Base-by-base conservation (phyloP, 306 rosid genomes). In the Vigna radiata region DNA sequence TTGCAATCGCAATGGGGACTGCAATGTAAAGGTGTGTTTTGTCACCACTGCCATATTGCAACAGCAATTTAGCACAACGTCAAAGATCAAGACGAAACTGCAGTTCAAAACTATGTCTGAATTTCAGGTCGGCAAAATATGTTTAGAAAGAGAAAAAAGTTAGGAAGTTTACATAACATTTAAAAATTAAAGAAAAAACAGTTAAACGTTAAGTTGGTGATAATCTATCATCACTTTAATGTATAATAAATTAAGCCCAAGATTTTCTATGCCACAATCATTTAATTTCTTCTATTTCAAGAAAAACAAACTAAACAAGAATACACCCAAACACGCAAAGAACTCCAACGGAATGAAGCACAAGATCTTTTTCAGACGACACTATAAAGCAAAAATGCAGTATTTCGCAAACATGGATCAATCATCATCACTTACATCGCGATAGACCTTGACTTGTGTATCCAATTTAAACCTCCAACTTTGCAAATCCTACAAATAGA, bases 401-500 rank as follows among this genome's bases (percentile, higher is more conserved):
- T 33, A 18, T 21, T 72, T 53, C 18, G 43, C 46, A 15, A 8
- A 68, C 17, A 3, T 46, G 19, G 25, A 65, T 50, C 9, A 59
- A 39, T 12, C 25, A 37, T 25, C 27, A 31, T 59, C 75, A 88
- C 99, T 91, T 84, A 93, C 99, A 72, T 93, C 89, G 4, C 93
- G 90, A 81, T 91, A 92, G 67, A 88, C 89, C 83, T 87, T 87
- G 47, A 96, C 98, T 85, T 96, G 99, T 3, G 90, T 85, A 76
- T 96, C 97, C 8, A 96, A 81, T 75, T 91, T 96, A 33, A 90
- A 92, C 82, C 98, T 89, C 99, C 99, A 96, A 68, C 79, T 78
- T 82, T 92, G 99, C 80, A 96, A 88, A 91, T 96, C 99, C 99
- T 96, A 73, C 46, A 43, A 70, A 66, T 21, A 70, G 7, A 65